A percentile compares a stretch with the other conserved stretches of the same genome.
Conservation (phyloP, 345 rosid species). For the Aquilaria sinensis region DNA sequence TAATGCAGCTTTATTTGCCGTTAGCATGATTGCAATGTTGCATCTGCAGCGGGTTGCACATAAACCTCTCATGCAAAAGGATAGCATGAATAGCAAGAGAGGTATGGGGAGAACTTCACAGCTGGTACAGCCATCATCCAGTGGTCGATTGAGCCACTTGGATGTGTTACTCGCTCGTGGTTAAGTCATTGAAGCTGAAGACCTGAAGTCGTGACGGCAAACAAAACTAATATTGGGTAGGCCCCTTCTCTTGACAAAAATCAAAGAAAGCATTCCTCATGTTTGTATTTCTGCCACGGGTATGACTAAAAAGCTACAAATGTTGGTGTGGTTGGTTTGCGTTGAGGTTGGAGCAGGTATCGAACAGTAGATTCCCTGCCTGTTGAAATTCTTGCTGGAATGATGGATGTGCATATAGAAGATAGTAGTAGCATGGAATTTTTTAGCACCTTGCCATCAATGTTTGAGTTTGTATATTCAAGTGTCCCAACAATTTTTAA, state of each 20-base stretch:
- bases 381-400: too few relatives aligned
- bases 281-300: too few relatives aligned
- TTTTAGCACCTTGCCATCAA: too few relatives aligned
- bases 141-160: slow-evolving; percentile 33
- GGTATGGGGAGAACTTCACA: slow-evolving; percentile 26
- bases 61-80: slow-evolving; percentile 30
- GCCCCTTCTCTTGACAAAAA: too few relatives aligned
- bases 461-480: too few relatives aligned
- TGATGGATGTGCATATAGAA: too few relatives aligned
- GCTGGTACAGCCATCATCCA: slow-evolving; percentile 33
- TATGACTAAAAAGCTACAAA: too few relatives aligned
- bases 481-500: too few relatives aligned
- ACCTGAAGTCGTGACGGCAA: neutral
- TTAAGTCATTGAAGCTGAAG: slow-evolving; percentile 20
- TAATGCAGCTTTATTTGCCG: slow-evolving; percentile 69
- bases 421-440: too few relatives aligned
- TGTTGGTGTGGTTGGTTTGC: too few relatives aligned
- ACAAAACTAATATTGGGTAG: neutral
- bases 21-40: slow-evolving; percentile 74
- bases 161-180: slow-evolving; percentile 83
- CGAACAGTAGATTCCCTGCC: too few relatives aligned
- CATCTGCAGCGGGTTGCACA: slow-evolving; percentile 53
- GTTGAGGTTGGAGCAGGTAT: too few relatives aligned
- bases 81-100: slow-evolving; percentile 23
- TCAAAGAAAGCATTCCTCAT: neutral